Evolutionary conservation across 1,284 basidiomycete species (phyloP).

Genomic region (Ceratobasidium sp.): DNA sequence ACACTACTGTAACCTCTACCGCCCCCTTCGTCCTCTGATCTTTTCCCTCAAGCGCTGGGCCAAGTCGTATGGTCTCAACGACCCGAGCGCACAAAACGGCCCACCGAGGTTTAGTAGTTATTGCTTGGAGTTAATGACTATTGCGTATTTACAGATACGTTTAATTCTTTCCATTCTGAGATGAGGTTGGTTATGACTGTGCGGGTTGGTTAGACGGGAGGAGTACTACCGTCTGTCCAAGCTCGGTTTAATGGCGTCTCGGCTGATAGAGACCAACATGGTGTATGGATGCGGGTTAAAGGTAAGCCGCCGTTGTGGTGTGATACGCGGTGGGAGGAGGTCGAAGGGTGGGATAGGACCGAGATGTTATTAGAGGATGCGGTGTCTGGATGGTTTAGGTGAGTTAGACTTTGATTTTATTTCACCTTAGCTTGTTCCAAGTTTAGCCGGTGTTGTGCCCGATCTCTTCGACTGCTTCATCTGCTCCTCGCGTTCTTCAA

Average conservation of each 20-base stretch:
- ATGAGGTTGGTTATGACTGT: constrained; percentile 3
- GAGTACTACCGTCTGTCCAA: constrained; percentile 68
- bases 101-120: constrained; percentile 68
- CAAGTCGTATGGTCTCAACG: constrained; percentile 64
- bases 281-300: constrained; percentile 59
- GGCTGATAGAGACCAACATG: constrained; percentile 48
- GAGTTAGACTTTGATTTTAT: constrained; percentile 47
- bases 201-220: constrained; percentile 56
- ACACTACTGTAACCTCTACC: constrained; percentile 63
- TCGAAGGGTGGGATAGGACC: constrained; percentile 51
- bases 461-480: constrained; percentile 52
- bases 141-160: constrained; percentile 68
- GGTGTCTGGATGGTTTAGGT: constrained; percentile 66
- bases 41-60: constrained; percentile 69
- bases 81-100: constrained; percentile 55
- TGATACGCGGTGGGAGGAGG: constrained; percentile 61
- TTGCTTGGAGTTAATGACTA: constrained; percentile 68
- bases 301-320: constrained; percentile 51
- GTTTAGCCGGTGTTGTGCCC: constrained; percentile 56
- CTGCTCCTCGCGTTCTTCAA: neutral
- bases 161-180: neutral
- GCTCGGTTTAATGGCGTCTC: constrained; percentile 53
- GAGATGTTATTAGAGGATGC: constrained; percentile 54
- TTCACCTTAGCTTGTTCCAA: neutral
- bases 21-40: constrained; percentile 62